Evolutionary conservation across 352 stramenopile genomes (phyloP), one percentile per base, ranked within the genome.

Genomic region (Pythium coloratum): DNA sequence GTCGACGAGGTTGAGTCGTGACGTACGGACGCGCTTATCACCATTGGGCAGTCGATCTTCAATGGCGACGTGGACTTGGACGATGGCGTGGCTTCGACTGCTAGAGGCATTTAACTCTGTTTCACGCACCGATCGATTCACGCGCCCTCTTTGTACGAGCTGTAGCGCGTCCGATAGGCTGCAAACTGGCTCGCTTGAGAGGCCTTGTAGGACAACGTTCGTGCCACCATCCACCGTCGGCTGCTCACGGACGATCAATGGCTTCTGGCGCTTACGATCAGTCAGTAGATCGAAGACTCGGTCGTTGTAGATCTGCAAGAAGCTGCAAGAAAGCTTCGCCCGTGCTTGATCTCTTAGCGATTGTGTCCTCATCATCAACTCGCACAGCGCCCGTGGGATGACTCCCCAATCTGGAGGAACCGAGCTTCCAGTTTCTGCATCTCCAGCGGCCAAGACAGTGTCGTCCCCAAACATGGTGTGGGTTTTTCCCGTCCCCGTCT

Each of bases 231-330:
- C 80, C 5, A 76, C 6, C 9, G 67, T 66, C 3, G 84, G 84
- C 24, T 88, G 82, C 42, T 95, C 86, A 1, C 86, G 80, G 34
- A 95, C 60, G 24, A 89, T 57, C 18, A 95, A 70, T n/a, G 86
- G 84, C 30, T 88, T 89, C 24, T 92, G 82, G 16, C 81, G 67
- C 50, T 76, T 76, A 0, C 78, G 77, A 54, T 93, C 84, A 0
- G 80, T 88, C 44, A 98, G 76, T 12, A 98, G 73, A 62, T 98
- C 96, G 57, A 92, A 94, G 14, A 98, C 89, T 12, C 81, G 81
- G 62, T 98, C 97, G 61, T 98, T 98, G 84, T 98, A 98, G 50
- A 98, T 94, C 70, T 98, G 94, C 26, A 98, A 68, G 62, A 97
- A 98, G 62, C 85, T 95, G 59, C 91, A 82, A 8, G 86, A 76